Percentiles rank a stretch among this genome's conserved stretches.
phyloP scores from a whole-genome alignment of 139 green algal genomes.

The Chlorella sorokiniana region DNA sequence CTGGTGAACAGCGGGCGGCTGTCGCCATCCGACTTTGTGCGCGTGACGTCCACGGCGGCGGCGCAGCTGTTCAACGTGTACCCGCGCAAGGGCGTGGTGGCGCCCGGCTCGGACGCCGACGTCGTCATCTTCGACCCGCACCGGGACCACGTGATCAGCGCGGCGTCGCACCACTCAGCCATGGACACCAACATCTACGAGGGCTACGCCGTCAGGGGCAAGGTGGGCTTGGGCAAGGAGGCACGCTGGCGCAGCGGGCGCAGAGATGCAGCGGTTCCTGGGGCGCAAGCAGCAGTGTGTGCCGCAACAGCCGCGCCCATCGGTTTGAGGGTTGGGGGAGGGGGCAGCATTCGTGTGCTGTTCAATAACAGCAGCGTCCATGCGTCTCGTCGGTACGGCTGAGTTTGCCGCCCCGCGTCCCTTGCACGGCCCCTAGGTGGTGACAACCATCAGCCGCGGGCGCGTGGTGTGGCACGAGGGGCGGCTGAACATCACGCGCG shows the following conservation, averaged over 20 bases:
- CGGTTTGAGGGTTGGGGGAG: too few species aligned
- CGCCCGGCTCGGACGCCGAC: conserved; percentile 80
- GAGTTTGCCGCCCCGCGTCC: background rate
- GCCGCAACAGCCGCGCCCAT: too few species aligned
- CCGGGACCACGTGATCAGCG: conserved; percentile 73
- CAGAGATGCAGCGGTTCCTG: too few species aligned
- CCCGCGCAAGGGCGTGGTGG: conserved; percentile 78
- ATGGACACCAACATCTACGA: conserved; percentile 98
- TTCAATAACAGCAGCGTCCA: background rate
- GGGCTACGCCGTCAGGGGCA: conserved; percentile 65
- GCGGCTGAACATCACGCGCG: conserved; percentile 64
- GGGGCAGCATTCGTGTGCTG: too few species aligned
- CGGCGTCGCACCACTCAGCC: conserved; percentile 75
- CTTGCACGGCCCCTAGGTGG: conserved; percentile 59
- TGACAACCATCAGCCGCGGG: conserved; percentile 87
- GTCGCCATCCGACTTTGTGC: conserved; percentile 81
- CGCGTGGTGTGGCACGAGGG: conserved; percentile 85
- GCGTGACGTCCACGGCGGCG: conserved; percentile 82
- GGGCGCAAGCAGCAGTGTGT: too few species aligned
- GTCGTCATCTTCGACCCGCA: conserved; percentile 91
- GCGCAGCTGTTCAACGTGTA: conserved; percentile 94
- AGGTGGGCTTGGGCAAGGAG: conserved; percentile 33
- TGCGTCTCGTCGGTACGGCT: background rate
- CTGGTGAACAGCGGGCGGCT: conserved; percentile 83
- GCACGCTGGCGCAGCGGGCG: background rate